phyloP scores from a whole-genome alignment of 2,329 filamentous ascomycete species.

The Aspergillus candidus region DNA sequence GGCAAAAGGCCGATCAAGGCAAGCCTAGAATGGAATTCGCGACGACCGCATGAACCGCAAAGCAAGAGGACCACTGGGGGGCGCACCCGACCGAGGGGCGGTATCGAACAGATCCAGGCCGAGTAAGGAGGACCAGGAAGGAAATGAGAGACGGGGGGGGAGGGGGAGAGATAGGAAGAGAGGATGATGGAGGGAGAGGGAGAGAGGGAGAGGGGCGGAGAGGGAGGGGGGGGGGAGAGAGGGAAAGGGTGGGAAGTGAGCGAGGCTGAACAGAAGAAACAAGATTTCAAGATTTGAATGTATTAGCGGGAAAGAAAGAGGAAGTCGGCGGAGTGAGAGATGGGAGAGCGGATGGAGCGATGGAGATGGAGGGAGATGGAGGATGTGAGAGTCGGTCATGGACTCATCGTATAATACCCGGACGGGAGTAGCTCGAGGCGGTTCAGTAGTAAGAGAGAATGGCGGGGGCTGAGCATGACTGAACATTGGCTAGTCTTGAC shows the following conservation, averaged over 20 bases:
- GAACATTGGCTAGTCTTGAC: no score
- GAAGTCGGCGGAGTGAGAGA: slow-evolving; percentile 11
- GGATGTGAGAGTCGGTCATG: no score
- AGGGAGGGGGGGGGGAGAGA: slow-evolving; percentile 2
- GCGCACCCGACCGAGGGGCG: slow-evolving; percentile 5
- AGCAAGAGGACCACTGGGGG: slow-evolving; percentile 7
- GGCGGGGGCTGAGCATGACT: no score
- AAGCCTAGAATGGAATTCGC: slow-evolving; percentile 26
- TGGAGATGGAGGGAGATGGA: slow-evolving; percentile 5
- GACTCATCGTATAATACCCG: no score
- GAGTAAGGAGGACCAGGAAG: neutral
- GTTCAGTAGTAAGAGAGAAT: no score
- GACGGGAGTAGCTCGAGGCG: no score
- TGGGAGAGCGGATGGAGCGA: slow-evolving; percentile 9
- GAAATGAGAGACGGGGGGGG: neutral
- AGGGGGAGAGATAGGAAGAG: neutral
- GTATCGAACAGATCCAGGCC: neutral
- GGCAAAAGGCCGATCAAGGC: slow-evolving; percentile 31
- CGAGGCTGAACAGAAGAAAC: slow-evolving; percentile 6
- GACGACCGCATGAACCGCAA: slow-evolving; percentile 31
- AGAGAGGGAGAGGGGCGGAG: slow-evolving; percentile 3
- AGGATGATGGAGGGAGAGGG: neutral
- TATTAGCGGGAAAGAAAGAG: slow-evolving; percentile 13
- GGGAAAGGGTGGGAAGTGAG: slow-evolving; percentile 2
- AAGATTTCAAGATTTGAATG: slow-evolving; percentile 1